Conservation (phyloP, 106 monocot species). For the Chionographis japonica region DNA sequence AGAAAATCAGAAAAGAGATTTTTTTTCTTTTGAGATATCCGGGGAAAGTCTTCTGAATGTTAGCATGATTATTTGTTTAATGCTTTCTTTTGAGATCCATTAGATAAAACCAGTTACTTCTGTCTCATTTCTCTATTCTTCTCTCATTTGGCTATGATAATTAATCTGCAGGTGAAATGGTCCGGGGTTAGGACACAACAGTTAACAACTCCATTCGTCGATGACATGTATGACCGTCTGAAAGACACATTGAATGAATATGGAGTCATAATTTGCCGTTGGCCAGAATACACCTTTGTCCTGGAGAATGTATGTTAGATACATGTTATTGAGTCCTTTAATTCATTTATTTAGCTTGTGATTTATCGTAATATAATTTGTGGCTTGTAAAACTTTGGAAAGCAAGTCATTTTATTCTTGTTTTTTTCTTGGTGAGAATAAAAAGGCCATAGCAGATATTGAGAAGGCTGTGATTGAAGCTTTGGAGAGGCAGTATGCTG, state of each 20-base stretch:
- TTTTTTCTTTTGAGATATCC: no score
- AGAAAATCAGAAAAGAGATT: no score
- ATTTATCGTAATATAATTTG: not conserved
- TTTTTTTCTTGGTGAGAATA: slow-evolving; percentile 7
- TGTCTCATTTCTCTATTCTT: no score
- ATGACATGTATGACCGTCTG: slow-evolving; percentile 90
- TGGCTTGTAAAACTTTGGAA: not conserved
- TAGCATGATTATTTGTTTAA: no score
- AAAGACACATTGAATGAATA: slow-evolving; percentile 82
- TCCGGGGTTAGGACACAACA: slow-evolving; percentile 86
- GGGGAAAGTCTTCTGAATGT: no score
- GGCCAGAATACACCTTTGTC: slow-evolving; percentile 89
- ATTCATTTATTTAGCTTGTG: not conserved
- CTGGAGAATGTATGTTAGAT: slow-evolving; percentile 77
- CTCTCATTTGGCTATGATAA: not conserved
- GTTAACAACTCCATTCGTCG: slow-evolving; percentile 92
- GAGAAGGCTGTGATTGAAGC: slow-evolving; percentile 91
- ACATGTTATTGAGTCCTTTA: not conserved
- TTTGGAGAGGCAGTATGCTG: slow-evolving; percentile 90
- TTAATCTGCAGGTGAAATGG: slow-evolving; percentile 77
- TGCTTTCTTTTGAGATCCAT: no score
- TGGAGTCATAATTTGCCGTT: slow-evolving; percentile 90
- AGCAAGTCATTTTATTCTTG: not conserved
- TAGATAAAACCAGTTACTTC: no score
- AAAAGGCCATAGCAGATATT: slow-evolving; percentile 97